Conservation (phyloP, 306 rosid genomes). For the Biancaea sappan region DNA sequence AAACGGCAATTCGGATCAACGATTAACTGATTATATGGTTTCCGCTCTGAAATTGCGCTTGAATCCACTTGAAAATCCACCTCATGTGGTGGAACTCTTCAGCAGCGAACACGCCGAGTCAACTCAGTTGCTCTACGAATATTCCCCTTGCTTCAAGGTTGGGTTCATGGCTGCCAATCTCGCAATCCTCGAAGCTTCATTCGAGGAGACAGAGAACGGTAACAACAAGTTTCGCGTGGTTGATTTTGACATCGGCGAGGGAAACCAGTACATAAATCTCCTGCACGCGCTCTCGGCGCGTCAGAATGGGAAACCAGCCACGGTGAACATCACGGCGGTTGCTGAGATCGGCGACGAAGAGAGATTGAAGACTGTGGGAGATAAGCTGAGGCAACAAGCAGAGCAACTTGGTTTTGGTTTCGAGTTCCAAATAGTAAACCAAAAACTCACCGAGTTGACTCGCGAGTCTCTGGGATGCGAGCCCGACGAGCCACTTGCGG, state of each 20-base stretch:
- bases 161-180: slow-evolving; percentile 78
- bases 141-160: slow-evolving; percentile 57
- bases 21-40: slow-evolving; percentile 50
- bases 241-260: slow-evolving; percentile 86
- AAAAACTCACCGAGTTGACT: slow-evolving; percentile 59
- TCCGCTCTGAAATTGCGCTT: slow-evolving; percentile 65
- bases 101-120: slow-evolving; percentile 62
- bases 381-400: slow-evolving; percentile 47
- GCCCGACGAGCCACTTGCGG: slow-evolving; percentile 58
- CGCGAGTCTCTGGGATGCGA: slow-evolving; percentile 73
- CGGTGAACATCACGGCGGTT: slow-evolving; percentile 58
- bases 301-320: slow-evolving; percentile 16
- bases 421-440: slow-evolving; percentile 41
- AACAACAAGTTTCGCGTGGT: slow-evolving; percentile 58
- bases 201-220: slow-evolving; percentile 43
- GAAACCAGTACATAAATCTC: slow-evolving; percentile 58
- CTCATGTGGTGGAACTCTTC: slow-evolving; percentile 53
- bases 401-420: slow-evolving; percentile 38
- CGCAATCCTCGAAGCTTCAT: slow-evolving; percentile 76
- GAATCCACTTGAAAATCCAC: slow-evolving; percentile 52
- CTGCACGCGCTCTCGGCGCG: slow-evolving; percentile 52
- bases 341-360: slow-evolving; percentile 47
- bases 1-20: slow-evolving; percentile 50
- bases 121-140: slow-evolving; percentile 61
- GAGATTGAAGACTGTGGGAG: slow-evolving; percentile 39